These are phyloP conservation scores for Fusarium guadeloupense DNA, from an alignment of 2,329 filamentous ascomycete species.

Conservation along the genomic window DNA sequence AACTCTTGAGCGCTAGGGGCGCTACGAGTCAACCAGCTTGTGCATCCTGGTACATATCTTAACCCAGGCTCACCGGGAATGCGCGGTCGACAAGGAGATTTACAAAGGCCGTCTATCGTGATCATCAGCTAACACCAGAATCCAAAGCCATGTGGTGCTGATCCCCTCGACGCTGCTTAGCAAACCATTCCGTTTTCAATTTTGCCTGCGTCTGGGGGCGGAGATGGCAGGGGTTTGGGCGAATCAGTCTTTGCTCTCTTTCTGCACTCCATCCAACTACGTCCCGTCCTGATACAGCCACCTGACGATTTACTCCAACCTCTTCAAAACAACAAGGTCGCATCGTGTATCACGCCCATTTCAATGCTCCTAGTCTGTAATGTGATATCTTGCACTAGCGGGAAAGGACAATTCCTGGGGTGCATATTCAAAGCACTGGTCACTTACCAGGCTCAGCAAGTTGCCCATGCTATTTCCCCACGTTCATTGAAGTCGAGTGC, in stretches of 20 bases:
- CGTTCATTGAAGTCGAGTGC: conserved; percentile 17
- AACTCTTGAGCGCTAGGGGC: conserved; percentile 8
- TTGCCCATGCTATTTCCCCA: conserved; percentile 16
- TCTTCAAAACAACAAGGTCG: conserved; percentile 24
- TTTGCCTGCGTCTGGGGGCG: conserved; percentile 33
- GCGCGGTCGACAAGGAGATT: conserved; percentile 8
- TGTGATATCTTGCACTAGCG: conserved; percentile 20
- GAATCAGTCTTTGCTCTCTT: conserved; percentile 33
- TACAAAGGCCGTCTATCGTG: conserved; percentile 31
- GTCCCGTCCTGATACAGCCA: conserved; percentile 37
- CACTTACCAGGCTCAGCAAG: conserved; percentile 16
- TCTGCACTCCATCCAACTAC: conserved; percentile 36
- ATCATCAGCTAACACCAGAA: conserved; percentile 23
- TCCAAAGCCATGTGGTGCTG: conserved; percentile 33
- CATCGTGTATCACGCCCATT: conserved; percentile 27
- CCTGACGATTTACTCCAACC: conserved; percentile 43
- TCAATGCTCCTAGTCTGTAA: conserved; percentile 4
- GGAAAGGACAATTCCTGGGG: conserved; percentile 15
- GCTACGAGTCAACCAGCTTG: conserved; percentile 22
- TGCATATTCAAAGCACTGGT: conserved; percentile 20
- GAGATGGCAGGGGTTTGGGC: conserved; percentile 20
- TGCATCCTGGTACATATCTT: conserved; percentile 18
- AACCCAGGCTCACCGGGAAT: conserved; percentile 30
- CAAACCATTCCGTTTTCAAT: conserved; percentile 35
- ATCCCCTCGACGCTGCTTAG: conserved; percentile 13